Evolutionary conservation across 2,329 filamentous ascomycete genomes (phyloP).

Genomic region (Epichloe sibirici): DNA sequence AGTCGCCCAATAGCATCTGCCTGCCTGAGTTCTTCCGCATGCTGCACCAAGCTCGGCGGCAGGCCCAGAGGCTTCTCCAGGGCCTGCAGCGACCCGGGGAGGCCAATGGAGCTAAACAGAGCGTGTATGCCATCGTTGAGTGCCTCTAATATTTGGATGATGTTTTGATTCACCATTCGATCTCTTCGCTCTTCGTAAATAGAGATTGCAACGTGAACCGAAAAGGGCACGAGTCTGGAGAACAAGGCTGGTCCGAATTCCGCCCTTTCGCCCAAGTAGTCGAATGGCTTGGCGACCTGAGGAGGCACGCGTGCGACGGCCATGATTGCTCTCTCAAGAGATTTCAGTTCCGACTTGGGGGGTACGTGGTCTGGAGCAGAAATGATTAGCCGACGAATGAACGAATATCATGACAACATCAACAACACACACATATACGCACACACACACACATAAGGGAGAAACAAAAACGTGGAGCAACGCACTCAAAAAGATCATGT

Average conservation of each 20-base stretch:
- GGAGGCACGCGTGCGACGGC: constrained; percentile 66
- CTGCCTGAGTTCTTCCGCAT: constrained; percentile 88
- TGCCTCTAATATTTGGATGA: constrained; percentile 72
- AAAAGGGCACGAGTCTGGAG: constrained; percentile 84
- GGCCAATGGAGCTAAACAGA: constrained; percentile 66
- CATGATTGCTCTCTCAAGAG: constrained; percentile 82
- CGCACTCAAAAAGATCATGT: constrained; percentile 78
- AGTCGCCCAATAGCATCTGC: constrained; percentile 73
- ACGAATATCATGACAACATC: background rate
- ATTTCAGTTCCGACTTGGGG: constrained; percentile 80
- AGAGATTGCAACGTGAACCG: constrained; percentile 86
- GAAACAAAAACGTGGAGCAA: constrained; percentile 1
- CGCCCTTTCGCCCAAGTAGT: constrained; percentile 65
- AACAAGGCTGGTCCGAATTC: constrained; percentile 81
- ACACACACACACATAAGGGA: no score
- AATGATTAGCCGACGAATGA: constrained; percentile 17
- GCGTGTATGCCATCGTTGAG: constrained; percentile 73
- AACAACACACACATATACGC: no score
- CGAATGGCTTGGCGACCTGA: constrained; percentile 69
- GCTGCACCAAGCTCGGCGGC: constrained; percentile 72
- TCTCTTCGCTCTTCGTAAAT: constrained; percentile 91
- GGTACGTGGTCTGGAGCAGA: constrained; percentile 54
- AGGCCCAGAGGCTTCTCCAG: constrained; percentile 88
- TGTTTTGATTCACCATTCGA: constrained; percentile 75
- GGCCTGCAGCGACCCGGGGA: constrained; percentile 87